Conservation (phyloP, 2,329 filamentous ascomycete species). For the Cordyceps cateniannulata region DNA sequence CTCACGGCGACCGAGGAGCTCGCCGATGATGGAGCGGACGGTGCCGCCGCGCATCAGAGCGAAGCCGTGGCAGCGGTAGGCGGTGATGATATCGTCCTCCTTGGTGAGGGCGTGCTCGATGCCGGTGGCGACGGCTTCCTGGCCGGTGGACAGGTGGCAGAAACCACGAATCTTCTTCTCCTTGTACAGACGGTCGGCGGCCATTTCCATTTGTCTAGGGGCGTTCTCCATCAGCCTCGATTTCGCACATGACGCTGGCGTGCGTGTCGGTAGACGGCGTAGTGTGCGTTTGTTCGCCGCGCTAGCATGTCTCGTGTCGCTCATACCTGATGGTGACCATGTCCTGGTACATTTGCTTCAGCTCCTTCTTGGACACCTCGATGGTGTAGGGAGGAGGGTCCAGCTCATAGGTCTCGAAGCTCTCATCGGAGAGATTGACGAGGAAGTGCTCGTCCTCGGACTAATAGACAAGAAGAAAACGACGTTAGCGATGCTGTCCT, state of each 20-base stretch:
- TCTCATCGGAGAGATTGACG: constrained; percentile 91
- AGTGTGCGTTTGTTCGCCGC: not conserved
- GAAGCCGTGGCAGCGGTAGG: constrained; percentile 98
- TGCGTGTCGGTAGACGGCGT: too few species aligned
- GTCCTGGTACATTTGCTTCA: constrained; percentile 98
- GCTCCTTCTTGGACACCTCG: constrained; percentile 90
- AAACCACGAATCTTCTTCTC: constrained; percentile 99
- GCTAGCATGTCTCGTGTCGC: constrained; percentile 3
- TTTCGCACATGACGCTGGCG: not conserved
- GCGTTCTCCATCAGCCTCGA: constrained; percentile 22
- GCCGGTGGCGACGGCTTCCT: constrained; percentile 94
- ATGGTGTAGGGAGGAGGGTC: constrained; percentile 92
- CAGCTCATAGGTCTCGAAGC: constrained; percentile 98
- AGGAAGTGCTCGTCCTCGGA: constrained; percentile 91
- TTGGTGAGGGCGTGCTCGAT: constrained; percentile 94
- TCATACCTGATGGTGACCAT: constrained; percentile 90
- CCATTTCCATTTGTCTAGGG: constrained; percentile 96
- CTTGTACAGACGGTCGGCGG: constrained; percentile 97
- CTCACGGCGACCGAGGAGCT: constrained; percentile 88
- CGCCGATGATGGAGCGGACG: constrained; percentile 89
- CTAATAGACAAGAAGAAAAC: constrained; percentile 35
- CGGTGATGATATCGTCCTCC: constrained; percentile 90
- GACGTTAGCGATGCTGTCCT: not conserved
- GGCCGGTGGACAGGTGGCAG: constrained; percentile 96
- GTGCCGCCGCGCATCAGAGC: constrained; percentile 91